Evolutionary conservation across 1,284 basidiomycete species (phyloP), one percentile per base, ranked within the genome.

Genomic region (Austropuccinia psidii): DNA sequence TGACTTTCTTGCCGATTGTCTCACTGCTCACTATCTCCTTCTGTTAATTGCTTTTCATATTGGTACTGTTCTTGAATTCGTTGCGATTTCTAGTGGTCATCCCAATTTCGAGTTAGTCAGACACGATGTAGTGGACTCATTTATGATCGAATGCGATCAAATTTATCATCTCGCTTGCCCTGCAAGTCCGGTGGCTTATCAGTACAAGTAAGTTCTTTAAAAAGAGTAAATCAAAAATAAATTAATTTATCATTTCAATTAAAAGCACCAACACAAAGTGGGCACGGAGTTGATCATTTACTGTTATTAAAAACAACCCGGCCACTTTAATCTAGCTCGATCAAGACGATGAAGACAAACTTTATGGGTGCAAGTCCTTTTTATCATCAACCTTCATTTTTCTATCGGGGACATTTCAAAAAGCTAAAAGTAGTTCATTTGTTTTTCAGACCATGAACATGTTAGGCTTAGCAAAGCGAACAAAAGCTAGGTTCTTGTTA

Each of bases 41-140:
- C 6, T 21, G 35, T 57, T 8, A 8, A 57, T 57, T 7, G 29
- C 7, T 57, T 15, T n/a, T 11, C 43, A 33, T 43, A 2, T 24
- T 55, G 27, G 39, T 35, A 19, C 11, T 68, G 37, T 17, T 60
- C 55, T 57, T 27, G 1, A 41, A 61, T 37, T 29, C 52, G 8
- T 19, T 24, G 11, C 33, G 75, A 91, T 94, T 81, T 93, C 91
- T 91, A 86, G 93, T 76, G 95, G 95, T 2, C 95, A 98, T 82
- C 95, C 95, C 75, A 97, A 97, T 84, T 98, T 98, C 78, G 95
- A 98, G 83, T 85, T 98, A 82, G 91, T 98, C 76, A 87, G 95
- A 75, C 95, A 98, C 82, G 95, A 98, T 81, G 90, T 98, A 24
- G 89, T 95, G 62, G 90, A 96, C 80, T 91, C 93, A 3, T 94